Conservation (phyloP, 2,329 filamentous ascomycete species). For the Fusarium sp. region DNA sequence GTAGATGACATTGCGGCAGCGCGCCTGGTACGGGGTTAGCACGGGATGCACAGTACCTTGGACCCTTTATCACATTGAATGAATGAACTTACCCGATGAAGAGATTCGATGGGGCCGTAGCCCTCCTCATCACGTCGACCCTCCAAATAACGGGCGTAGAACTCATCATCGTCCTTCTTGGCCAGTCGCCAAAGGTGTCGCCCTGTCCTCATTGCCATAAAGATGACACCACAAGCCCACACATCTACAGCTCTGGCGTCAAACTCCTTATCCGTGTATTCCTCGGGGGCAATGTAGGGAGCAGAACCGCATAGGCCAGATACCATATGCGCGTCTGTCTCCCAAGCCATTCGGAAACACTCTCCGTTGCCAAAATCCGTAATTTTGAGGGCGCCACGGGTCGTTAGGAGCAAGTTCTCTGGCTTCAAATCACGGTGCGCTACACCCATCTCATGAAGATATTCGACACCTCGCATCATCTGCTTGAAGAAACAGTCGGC, state of each 20-base stretch:
- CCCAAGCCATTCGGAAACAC: conserved; percentile 99
- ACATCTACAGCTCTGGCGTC: conserved; percentile 97
- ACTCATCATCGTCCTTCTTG: conserved; percentile 96
- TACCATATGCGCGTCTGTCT: conserved; percentile 98
- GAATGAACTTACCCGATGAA: conserved; percentile 80
- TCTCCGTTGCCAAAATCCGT: conserved; percentile 99
- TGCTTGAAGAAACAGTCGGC: conserved; percentile 99
- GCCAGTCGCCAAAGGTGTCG: conserved; percentile 97
- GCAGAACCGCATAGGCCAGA: conserved; percentile 95
- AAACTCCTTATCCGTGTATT: conserved; percentile 95
- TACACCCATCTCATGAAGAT: conserved; percentile 99
- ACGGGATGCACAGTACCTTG: not conserved
- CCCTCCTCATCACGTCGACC: conserved; percentile 94
- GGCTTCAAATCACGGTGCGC: conserved; percentile 97
- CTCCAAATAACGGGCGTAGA: conserved; percentile 93
- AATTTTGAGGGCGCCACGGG: conserved; percentile 92
- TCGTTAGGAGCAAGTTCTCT: conserved; percentile 93
- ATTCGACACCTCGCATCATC: conserved; percentile 98
- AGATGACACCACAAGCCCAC: conserved; percentile 98
- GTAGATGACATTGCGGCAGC: conserved; percentile 98
- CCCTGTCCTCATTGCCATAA: conserved; percentile 99
- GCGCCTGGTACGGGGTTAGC: conserved; percentile 68
- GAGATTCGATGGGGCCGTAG: conserved; percentile 93
- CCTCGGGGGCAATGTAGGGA: conserved; percentile 96
- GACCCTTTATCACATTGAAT: not conserved